Conservation (phyloP, 306 rosid species). For the Morella rubra region DNA sequence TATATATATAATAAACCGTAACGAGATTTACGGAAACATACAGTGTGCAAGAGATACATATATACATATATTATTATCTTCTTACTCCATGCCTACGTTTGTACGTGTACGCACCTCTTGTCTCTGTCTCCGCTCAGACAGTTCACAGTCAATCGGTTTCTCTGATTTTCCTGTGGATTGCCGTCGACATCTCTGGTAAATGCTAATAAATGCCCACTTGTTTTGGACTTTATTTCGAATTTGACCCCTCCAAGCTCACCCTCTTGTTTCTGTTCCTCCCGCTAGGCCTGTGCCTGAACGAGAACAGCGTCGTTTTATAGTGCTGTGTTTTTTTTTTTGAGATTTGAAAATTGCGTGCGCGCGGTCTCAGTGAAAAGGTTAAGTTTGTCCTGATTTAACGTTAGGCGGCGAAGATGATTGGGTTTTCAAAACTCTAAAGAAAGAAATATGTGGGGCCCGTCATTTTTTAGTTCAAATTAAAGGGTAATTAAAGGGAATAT, state of each 20-base stretch:
- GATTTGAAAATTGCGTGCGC: constrained; percentile 18
- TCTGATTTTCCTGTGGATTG: constrained; percentile 24
- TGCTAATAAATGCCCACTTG: not conserved
- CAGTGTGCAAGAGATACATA: not conserved
- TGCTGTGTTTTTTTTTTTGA: not conserved
- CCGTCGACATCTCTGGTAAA: constrained; percentile 19
- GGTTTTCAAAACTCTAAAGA: not conserved
- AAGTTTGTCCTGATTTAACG: not conserved
- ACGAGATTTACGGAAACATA: not conserved
- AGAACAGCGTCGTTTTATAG: constrained; percentile 5
- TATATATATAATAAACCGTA: not conserved
- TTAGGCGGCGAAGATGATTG: constrained; percentile 12
- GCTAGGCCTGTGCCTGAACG: too few species aligned
- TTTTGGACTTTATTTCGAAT: constrained; percentile 20
- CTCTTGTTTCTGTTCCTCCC: too few species aligned
- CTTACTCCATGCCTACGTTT: not conserved
- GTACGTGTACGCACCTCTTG: not conserved
- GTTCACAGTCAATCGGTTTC: constrained; percentile 15
- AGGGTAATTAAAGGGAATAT: constrained; percentile 10
- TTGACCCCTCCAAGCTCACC: not conserved
- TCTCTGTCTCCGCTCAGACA: not conserved
- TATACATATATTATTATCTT: too few species aligned
- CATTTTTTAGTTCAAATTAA: constrained; percentile 10
- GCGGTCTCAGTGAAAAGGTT: constrained; percentile 17
- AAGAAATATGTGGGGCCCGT: not conserved